Base-by-base conservation (phyloP, 768 basidiomycete species). In the Tremella mesenterica region DNA sequence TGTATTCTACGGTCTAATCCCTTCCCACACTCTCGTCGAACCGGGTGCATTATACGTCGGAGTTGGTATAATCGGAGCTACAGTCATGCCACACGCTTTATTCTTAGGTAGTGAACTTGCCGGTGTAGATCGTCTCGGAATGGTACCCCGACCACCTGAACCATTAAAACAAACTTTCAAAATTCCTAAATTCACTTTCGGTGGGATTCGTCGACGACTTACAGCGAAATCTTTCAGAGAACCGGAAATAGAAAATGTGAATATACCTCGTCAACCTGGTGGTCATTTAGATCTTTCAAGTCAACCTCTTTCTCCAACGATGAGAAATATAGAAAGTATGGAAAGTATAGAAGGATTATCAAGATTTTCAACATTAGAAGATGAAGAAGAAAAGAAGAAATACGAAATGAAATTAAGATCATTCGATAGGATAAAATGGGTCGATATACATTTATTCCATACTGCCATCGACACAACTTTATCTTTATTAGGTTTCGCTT, bases 41-140 rank as follows among this genome's bases (percentile, higher is more conserved):
- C 64, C 68, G 1, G 73, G 74, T n/a, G 75, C 74, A 1, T 57
- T 73, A n/a, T 74, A 73, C 56, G 50, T 71, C 53, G 60, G 65
- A 3, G 66, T 70, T 49, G 71, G 71, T 43, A 59, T 65, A 52
- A 67, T 70, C 43, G 70, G 70, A 50, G 88, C 88, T 1, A 95
- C 88, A 2, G 84, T 90, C 54, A 92, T 92, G 90, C 90, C 90
- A 0, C 90, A 92, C 71, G 85, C 84, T 54, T 77, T 95, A n/a
- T 90, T 86, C 76, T 77, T 95, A 14, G 91, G 90, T 4, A 88
- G 87, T 2, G 81, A 82, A 27, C 80, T 95, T 4, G 84, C 88
- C 2, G 89, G 87, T 0, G 86, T 90, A 67, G 84, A 90, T 53
- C 77, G 90, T 41, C 64, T 88, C 13, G 74, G 69, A 34, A 66